These are phyloP conservation scores for Coemansia brasiliensis DNA, from an alignment of 192 early-diverging fungal genomes.

Conservation along the genomic window DNA sequence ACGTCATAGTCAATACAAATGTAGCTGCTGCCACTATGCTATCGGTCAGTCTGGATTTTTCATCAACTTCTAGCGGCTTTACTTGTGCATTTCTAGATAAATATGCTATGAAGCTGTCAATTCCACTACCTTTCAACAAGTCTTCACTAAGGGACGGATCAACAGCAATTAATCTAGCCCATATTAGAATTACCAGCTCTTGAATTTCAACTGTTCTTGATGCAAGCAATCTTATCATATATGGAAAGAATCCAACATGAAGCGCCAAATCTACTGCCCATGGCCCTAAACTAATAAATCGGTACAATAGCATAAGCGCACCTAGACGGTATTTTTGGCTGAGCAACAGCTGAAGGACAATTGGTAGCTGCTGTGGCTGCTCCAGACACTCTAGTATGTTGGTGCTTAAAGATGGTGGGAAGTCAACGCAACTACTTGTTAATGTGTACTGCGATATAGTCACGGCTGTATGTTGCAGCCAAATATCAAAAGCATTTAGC, in stretches of 20 bases:
- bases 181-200: slow-evolving; percentile 92
- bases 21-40: slow-evolving; percentile 59
- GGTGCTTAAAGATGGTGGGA: slow-evolving; percentile 36
- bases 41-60: slow-evolving; percentile 40
- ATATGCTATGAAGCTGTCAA: slow-evolving; percentile 88
- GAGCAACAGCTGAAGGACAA: slow-evolving; percentile 91
- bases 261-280: slow-evolving; percentile 92
- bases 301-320: slow-evolving; percentile 84
- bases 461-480: slow-evolving; percentile 75
- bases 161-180: slow-evolving; percentile 93
- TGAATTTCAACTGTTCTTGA: slow-evolving; percentile 88
- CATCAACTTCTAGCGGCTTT: slow-evolving; percentile 29
- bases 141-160: slow-evolving; percentile 87
- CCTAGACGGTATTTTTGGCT: slow-evolving; percentile 90
- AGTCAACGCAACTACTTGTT: slow-evolving; percentile 16
- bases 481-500: slow-evolving; percentile 95
- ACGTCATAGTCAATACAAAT: slow-evolving; percentile 91
- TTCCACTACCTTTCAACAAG: slow-evolving; percentile 86
- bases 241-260: slow-evolving; percentile 93
- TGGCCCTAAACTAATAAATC: slow-evolving; percentile 87
- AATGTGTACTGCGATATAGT: slow-evolving; percentile 61
- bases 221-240: slow-evolving; percentile 90
- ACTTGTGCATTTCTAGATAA: slow-evolving; percentile 65
- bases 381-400: slow-evolving; percentile 41
- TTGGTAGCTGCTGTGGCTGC: slow-evolving; percentile 84